Conservation (phyloP, 2,329 filamentous ascomycete genomes). For the Neonectria sp. region DNA sequence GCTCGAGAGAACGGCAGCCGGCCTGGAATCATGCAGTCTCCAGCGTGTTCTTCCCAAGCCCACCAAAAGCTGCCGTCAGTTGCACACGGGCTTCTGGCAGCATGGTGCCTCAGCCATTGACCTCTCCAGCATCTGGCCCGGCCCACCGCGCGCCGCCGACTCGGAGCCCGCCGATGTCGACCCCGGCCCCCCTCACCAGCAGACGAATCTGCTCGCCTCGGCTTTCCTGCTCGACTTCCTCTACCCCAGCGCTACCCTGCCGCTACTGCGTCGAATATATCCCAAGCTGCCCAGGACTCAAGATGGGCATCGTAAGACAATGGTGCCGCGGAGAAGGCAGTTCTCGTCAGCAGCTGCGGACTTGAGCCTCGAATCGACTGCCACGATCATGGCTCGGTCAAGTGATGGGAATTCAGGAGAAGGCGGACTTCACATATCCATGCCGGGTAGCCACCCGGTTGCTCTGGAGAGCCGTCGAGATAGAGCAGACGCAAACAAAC, state of each 20-base stretch:
- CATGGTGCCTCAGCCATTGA: constrained; percentile 68
- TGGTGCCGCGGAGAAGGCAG: constrained; percentile 42
- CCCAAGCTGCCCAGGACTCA: constrained; percentile 47
- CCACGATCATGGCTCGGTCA: neutral
- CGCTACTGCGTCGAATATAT: constrained; percentile 59
- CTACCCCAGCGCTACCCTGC: constrained; percentile 63
- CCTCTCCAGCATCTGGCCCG: constrained; percentile 60
- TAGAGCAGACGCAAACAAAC: neutral
- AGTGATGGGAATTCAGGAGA: neutral
- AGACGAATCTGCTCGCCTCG: constrained; percentile 59
- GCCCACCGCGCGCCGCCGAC: constrained; percentile 48
- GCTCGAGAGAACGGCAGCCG: constrained; percentile 71
- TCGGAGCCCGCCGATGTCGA: constrained; percentile 41
- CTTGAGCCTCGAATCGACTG: constrained; percentile 10
- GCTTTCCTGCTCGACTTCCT: constrained; percentile 70
- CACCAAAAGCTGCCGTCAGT: constrained; percentile 58
- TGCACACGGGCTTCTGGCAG: constrained; percentile 68
- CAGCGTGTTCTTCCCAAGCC: constrained; percentile 64
- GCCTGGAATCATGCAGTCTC: constrained; percentile 70
- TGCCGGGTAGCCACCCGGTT: neutral
- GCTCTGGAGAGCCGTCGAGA: neutral
- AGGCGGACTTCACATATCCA: neutral
- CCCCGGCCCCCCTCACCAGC: constrained; percentile 41
- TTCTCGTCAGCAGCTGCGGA: constrained; percentile 46
- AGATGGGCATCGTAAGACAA: constrained; percentile 29